Evolutionary conservation across 805 yeast genomes (phyloP).

Genomic region (Candida loeiensis): DNA sequence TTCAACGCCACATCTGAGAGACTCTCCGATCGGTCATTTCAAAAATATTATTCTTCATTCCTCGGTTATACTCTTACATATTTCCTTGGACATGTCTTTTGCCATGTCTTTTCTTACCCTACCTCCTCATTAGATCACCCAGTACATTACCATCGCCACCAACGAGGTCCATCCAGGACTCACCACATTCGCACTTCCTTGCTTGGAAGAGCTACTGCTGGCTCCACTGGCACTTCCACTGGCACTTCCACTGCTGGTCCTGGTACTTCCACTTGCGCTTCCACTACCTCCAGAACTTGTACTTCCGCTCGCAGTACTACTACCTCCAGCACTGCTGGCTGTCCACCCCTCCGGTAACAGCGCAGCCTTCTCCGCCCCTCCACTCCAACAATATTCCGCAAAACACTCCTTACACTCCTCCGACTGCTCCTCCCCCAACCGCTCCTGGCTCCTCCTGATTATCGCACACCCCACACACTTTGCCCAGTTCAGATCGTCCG

Average conservation of each 20-base stretch:
- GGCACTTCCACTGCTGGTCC: neutral
- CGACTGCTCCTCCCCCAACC: slow-evolving; percentile 18
- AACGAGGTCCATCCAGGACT: neutral
- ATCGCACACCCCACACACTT: slow-evolving; percentile 27
- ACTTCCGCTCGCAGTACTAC: slow-evolving; percentile 1
- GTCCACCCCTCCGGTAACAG: slow-evolving; percentile 4
- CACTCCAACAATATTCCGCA: slow-evolving; percentile 21
- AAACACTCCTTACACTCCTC: slow-evolving; percentile 22
- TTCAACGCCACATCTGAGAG: too few species aligned
- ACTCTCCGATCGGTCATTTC: too few species aligned
- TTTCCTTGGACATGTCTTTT: too few species aligned
- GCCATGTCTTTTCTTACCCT: too few species aligned
- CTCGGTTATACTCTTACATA: too few species aligned
- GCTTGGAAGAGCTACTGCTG: neutral
- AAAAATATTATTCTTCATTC: too few species aligned
- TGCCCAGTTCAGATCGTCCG: slow-evolving; percentile 19
- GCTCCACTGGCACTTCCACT: neutral
- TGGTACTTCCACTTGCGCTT: neutral
- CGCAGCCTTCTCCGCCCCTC: slow-evolving; percentile 15
- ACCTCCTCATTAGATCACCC: neutral
- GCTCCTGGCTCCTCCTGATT: slow-evolving; percentile 22
- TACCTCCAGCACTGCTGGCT: neutral
- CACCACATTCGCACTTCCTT: neutral
- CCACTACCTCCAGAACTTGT: slow-evolving; percentile 2
- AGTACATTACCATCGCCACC: neutral